A percentile compares a stretch with the other conserved stretches of the same genome.
These are phyloP conservation scores for Schizochytrium sp. DNA, from an alignment of 108 stramenopile genomes.

Conservation along the genomic window DNA sequence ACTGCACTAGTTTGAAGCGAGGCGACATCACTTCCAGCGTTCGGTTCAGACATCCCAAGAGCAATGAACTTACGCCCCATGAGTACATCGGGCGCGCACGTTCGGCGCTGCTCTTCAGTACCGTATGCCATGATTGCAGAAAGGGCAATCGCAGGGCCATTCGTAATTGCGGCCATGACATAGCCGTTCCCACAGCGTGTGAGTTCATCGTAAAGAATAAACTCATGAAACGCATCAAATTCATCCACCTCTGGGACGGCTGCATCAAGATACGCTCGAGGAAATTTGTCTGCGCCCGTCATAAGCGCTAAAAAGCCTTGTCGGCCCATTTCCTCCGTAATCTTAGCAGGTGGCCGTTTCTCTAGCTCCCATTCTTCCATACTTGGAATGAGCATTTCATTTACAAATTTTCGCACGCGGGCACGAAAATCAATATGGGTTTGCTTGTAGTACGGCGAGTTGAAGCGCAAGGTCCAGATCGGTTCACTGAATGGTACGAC, in stretches of 20 bases:
- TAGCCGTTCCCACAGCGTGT: not conserved
- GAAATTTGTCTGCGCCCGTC: conserved; percentile 31
- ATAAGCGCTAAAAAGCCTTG: conserved; percentile 15
- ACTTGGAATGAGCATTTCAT: not conserved
- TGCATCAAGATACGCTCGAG: not conserved
- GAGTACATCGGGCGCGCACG: not conserved
- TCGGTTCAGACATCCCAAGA: conserved; percentile 42
- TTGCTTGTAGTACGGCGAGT: conserved; percentile 60
- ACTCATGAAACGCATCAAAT: conserved; percentile 51
- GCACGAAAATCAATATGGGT: not conserved
- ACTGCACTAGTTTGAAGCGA: conserved; percentile 19
- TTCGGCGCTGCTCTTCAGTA: not conserved
- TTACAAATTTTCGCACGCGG: conserved; percentile 6
- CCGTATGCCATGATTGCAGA: conserved; percentile 24
- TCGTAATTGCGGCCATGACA: not conserved
- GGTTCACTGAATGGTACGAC: conserved; percentile 35
- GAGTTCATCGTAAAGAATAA: conserved; percentile 58
- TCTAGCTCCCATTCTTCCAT: conserved; percentile 43
- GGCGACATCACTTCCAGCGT: conserved; percentile 4
- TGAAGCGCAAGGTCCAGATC: conserved; percentile 11
- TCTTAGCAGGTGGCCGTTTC: not conserved
- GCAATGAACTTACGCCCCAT: conserved; percentile 46
- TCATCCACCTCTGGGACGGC: not conserved
- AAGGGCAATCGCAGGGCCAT: conserved; percentile 23
- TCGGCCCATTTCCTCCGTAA: conserved; percentile 45